Conservation (phyloP, 345 rosid genomes). For the Physaria fendleri region DNA sequence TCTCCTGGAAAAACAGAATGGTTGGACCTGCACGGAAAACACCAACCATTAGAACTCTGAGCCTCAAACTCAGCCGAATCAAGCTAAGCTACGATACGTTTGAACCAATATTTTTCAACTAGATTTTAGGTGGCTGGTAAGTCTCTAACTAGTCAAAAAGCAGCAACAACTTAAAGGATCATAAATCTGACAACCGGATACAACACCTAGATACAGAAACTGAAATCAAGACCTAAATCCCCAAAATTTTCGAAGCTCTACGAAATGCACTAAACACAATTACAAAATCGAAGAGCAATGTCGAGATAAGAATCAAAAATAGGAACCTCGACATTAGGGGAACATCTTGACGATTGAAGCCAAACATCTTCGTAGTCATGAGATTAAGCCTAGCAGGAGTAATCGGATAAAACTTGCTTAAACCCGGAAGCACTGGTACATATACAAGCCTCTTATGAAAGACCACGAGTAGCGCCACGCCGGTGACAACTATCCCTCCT, state of each 20-base stretch:
- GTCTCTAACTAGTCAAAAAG: background rate
- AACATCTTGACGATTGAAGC: conserved; percentile 84
- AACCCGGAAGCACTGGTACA: conserved; percentile 92
- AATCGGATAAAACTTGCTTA: conserved; percentile 74
- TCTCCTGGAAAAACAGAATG: conserved; percentile 92
- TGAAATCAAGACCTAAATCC: conserved; percentile 5
- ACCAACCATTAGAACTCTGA: conserved; percentile 4
- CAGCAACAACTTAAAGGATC: no score
- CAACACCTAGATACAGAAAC: conserved; percentile 1
- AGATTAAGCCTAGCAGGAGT: conserved; percentile 82
- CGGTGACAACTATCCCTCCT: conserved; percentile 81
- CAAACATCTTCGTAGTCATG: conserved; percentile 82
- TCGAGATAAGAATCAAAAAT: background rate
- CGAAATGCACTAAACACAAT: no score
- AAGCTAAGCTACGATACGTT: conserved; percentile 6
- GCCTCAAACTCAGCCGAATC: background rate
- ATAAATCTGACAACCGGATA: background rate
- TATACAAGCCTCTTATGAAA: conserved; percentile 93
- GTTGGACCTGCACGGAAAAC: conserved; percentile 81
- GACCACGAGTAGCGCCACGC: conserved; percentile 86
- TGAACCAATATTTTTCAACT: background rate
- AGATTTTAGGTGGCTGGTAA: background rate
- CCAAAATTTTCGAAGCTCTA: background rate
- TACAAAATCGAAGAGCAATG: no score
- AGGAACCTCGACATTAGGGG: conserved; percentile 70